phyloP scores from a whole-genome alignment of 805 yeast species.

The Kodamaea restingae region DNA sequence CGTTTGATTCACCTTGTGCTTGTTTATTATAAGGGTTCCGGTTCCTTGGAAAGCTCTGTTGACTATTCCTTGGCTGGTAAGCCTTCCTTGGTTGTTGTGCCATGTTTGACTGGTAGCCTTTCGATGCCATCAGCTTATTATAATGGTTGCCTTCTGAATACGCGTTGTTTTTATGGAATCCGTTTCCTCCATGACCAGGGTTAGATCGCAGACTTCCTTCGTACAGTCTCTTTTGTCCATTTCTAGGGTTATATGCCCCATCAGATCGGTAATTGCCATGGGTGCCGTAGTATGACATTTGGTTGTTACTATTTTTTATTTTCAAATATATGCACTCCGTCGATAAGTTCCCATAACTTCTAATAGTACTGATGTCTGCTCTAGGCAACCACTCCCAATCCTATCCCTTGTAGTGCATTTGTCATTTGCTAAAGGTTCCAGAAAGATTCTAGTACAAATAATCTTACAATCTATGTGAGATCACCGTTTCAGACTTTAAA shows the following conservation, averaged over 20 bases:
- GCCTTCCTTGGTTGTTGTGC: background rate
- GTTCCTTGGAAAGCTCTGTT: background rate
- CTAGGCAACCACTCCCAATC: no score
- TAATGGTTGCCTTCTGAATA: background rate
- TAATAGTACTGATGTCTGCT: no score
- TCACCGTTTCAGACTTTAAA: no score
- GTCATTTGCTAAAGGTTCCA: no score
- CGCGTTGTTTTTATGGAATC: background rate
- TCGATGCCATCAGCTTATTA: slow-evolving; percentile 1
- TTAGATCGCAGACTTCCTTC: background rate
- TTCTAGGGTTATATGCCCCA: slow-evolving; percentile 3
- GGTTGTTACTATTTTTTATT: background rate
- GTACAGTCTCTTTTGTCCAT: slow-evolving; percentile 2
- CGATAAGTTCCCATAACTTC: no score
- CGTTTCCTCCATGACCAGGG: background rate
- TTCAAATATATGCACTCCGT: no score
- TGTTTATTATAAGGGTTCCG: background rate
- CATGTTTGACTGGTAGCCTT: background rate
- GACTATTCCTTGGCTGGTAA: background rate
- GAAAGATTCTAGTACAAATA: no score
- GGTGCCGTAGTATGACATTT: background rate
- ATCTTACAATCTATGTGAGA: no score
- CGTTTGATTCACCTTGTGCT: slow-evolving; percentile 4
- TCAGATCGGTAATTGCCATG: background rate
- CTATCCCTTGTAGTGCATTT: no score